phyloP scores from a whole-genome alignment of 805 yeast genomes.

The Wickerhamiella sergipiensis region DNA sequence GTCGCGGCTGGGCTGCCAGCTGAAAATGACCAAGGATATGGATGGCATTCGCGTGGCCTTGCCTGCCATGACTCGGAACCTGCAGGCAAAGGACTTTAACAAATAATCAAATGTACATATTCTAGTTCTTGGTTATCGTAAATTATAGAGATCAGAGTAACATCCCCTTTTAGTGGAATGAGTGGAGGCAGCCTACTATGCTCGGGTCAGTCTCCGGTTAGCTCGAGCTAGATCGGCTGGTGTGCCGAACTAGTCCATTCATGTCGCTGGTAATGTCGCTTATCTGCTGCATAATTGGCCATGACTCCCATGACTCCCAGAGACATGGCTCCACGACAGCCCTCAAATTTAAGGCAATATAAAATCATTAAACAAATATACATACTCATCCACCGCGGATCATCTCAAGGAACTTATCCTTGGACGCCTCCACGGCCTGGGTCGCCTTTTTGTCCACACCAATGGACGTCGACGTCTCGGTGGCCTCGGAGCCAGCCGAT shows the following conservation, averaged over 20 bases:
- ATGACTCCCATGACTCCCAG: not conserved
- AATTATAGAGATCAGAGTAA: no score
- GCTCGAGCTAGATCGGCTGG: no score
- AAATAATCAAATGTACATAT: slow-evolving; percentile 2
- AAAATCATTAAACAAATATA: no score
- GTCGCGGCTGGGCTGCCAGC: slow-evolving; percentile 89
- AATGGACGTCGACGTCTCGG: slow-evolving; percentile 3
- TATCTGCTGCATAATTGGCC: not conserved
- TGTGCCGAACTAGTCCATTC: no score
- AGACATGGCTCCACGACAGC: not conserved
- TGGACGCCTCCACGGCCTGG: slow-evolving; percentile 56
- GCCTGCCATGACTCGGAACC: slow-evolving; percentile 94
- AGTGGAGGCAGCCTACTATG: no score
- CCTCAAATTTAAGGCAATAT: no score
- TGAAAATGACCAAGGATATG: slow-evolving; percentile 72
- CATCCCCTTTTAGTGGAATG: no score
- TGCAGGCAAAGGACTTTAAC: slow-evolving; percentile 65
- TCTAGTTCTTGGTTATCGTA: not conserved
- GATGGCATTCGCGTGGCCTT: slow-evolving; percentile 91
- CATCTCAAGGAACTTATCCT: slow-evolving; percentile 78
- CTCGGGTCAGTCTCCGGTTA: no score
- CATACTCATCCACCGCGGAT: slow-evolving; percentile 31
- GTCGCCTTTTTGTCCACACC: slow-evolving; percentile 27
- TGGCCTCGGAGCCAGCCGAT: slow-evolving; percentile 33
- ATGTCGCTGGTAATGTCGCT: not conserved